Evolutionary conservation across 2,329 filamentous ascomycete species (phyloP), one percentile per base, ranked within the genome.

Genomic region (Westerdykella sp.): DNA sequence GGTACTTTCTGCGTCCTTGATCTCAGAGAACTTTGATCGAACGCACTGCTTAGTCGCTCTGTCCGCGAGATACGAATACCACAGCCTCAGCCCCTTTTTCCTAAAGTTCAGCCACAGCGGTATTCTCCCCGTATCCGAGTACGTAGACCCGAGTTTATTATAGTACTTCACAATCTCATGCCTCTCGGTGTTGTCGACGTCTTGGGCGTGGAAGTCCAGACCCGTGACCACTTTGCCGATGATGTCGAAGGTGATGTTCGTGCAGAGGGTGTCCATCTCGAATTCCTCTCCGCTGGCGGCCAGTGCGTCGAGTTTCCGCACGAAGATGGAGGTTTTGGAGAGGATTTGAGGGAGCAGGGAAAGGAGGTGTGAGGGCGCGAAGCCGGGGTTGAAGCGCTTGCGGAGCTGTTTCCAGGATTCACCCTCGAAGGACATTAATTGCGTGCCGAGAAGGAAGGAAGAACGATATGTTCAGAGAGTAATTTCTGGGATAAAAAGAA

Each of bases 361-460:
- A 32, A 62, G 49, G 4, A 70, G 43, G 46, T 70, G 64, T 30
- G 59, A 56, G 3, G 60, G 56, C 4, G 59, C 58, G 40, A 70
- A 70, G 3, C 63, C 66, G 12, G 60, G 58, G 25, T 66, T 66
- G 51, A 67, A 68, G 1, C 55, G 57, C 37, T 59, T 57, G 23
- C 65, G 59, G 38, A 65, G 53, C 4, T 37, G 40, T 49, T 66
- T 69, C 66, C 67, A 69, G 1, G 47, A 43, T 37, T 60, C 57
- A 12, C 56, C 59, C 50, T 55, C 18, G 10, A 13, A 14, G 25
- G 25, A 10, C 25, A 28, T 28, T 28, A 9, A 12, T 28, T 10
- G 7, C 7, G 7, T 4, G 25, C 4, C 7, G 9, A 12, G 25
- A 9, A 28, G 4, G 11, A 7, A 28, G 25, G 9, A 28, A 28